Evolutionary conservation across 768 basidiomycete species (phyloP).

Genomic region (Tulasnella sp.): DNA sequence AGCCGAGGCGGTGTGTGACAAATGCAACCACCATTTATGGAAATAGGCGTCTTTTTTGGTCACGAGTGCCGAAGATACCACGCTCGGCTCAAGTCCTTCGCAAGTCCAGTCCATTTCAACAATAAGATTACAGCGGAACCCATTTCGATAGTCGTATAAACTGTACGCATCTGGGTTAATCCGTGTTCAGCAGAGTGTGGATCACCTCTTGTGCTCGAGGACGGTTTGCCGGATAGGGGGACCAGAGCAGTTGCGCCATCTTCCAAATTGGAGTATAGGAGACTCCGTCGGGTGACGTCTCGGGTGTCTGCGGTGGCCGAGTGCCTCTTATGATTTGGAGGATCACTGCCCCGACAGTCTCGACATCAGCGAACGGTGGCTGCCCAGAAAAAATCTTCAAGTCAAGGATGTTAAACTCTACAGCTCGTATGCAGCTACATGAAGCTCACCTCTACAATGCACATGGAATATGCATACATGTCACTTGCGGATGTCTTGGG

Average conservation of each 20-base stretch:
- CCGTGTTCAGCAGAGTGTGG: neutral
- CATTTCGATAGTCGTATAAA: neutral
- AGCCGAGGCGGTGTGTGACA: neutral
- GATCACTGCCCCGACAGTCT: neutral
- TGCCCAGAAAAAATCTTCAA: conserved; percentile 1
- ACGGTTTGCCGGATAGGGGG: conserved; percentile 7
- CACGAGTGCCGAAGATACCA: neutral
- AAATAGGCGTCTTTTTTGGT: neutral
- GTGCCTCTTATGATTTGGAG: neutral
- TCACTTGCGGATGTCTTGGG: conserved; percentile 6
- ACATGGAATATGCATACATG: conserved; percentile 19
- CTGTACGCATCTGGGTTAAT: neutral
- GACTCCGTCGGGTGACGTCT: conserved; percentile 2
- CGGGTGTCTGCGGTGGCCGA: neutral
- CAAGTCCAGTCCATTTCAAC: neutral
- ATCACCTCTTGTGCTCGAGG: conserved; percentile 11
- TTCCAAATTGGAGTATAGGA: conserved; percentile 9
- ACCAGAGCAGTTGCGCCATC: conserved; percentile 5
- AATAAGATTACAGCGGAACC: neutral
- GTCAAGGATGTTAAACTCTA: neutral
- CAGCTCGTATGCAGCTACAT: neutral
- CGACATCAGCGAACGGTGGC: conserved; percentile 1
- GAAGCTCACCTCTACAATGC: conserved; percentile 20
- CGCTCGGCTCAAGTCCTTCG: neutral
- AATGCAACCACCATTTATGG: neutral